Evolutionary conservation across 2,329 filamentous ascomycete species (phyloP).

Genomic region (Exophiala sideris): DNA sequence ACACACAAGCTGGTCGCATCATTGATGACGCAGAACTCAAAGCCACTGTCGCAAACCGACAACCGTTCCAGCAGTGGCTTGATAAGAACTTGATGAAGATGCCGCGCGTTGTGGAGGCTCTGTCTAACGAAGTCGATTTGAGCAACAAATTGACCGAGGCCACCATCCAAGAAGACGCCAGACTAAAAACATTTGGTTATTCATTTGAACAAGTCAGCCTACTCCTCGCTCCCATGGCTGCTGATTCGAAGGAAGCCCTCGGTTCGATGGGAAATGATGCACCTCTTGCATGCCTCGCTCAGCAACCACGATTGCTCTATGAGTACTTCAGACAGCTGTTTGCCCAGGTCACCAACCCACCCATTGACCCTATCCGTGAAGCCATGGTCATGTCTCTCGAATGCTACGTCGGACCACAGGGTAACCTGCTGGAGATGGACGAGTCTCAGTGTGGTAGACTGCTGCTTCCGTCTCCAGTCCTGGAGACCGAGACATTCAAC

Average conservation of each 20-base stretch:
- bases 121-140: slow-evolving; percentile 59
- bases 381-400: slow-evolving; percentile 98
- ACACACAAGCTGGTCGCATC: slow-evolving; percentile 84
- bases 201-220: slow-evolving; percentile 93
- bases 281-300: slow-evolving; percentile 85
- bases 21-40: slow-evolving; percentile 94
- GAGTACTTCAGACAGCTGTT: slow-evolving; percentile 98
- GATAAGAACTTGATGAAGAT: slow-evolving; percentile 80
- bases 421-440: slow-evolving; percentile 92
- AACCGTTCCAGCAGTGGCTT: slow-evolving; percentile 86
- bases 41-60: slow-evolving; percentile 76
- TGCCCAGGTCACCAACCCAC: slow-evolving; percentile 95
- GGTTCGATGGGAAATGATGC: slow-evolving; percentile 98
- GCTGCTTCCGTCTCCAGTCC: slow-evolving; percentile 79
- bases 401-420: slow-evolving; percentile 93
- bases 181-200: slow-evolving; percentile 85
- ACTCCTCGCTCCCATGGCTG: slow-evolving; percentile 90
- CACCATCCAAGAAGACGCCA: slow-evolving; percentile 76
- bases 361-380: slow-evolving; percentile 94
- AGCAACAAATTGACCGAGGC: slow-evolving; percentile 63
- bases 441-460: slow-evolving; percentile 81
- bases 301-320: slow-evolving; percentile 81
- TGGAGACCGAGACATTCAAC: slow-evolving; percentile 89
- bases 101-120: slow-evolving; percentile 66
- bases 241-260: slow-evolving; percentile 93